A percentile compares a stretch with the other conserved stretches of the same genome.
phyloP scores from a whole-genome alignment of 257 asterid species.

The Ehretia macrophylla region DNA sequence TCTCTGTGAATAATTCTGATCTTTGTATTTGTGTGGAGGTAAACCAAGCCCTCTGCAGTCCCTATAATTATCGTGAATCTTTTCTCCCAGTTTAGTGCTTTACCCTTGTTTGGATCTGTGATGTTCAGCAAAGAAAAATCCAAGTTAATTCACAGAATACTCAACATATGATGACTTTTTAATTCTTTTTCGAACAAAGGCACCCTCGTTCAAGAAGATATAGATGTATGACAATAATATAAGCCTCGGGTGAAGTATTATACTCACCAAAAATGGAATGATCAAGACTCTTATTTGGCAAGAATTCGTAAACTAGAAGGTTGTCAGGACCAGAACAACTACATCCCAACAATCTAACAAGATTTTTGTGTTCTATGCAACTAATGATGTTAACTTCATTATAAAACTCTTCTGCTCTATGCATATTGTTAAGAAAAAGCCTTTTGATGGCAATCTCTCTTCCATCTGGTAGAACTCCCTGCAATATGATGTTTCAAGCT shows the following conservation, averaged over 20 bases:
- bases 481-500: not conserved
- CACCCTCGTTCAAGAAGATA: no score
- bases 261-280: slow-evolving; percentile 13
- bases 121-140: no score
- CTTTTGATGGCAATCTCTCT: slow-evolving; percentile 26
- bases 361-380: slow-evolving; percentile 17
- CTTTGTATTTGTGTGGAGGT: no score
- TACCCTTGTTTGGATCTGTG: no score
- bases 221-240: not conserved
- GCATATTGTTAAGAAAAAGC: slow-evolving; percentile 11
- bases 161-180: no score
- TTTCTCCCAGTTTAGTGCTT: no score
- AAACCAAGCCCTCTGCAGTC: no score
- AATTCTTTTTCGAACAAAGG: no score
- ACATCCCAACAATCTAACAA: slow-evolving; percentile 26
- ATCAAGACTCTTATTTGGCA: slow-evolving; percentile 25
- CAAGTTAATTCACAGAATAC: no score
- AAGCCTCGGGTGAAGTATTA: not conserved
- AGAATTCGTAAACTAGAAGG: slow-evolving; percentile 20
- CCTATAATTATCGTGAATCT: no score
- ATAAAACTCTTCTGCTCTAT: slow-evolving; percentile 24
- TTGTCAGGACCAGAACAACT: slow-evolving; percentile 27
- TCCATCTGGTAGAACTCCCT: slow-evolving; percentile 28
- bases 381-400: slow-evolving; percentile 27
- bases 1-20: no score